Evolutionary conservation across 257 asterid species (phyloP).

Genomic region (Cordia subcordata): DNA sequence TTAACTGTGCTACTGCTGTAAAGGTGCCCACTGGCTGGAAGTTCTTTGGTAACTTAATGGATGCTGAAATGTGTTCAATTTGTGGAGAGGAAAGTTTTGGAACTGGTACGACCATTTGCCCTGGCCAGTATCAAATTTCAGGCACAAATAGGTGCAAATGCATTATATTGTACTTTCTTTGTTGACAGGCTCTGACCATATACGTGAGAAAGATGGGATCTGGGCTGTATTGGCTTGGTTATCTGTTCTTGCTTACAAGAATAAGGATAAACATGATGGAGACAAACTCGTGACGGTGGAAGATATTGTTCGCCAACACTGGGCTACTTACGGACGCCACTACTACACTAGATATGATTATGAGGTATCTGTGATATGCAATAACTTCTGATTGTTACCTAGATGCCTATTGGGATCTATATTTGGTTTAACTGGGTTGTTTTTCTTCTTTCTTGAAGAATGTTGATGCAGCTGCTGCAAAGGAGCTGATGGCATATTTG

Average conservation of each 20-base stretch:
- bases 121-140: too few relatives aligned
- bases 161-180: background rate
- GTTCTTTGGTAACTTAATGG: conserved; percentile 97
- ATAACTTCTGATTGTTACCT: too few relatives aligned
- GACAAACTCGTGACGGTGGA: conserved; percentile 83
- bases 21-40: conserved; percentile 99
- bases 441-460: conserved; percentile 44
- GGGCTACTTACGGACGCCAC: conserved; percentile 95
- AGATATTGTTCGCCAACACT: conserved; percentile 93
- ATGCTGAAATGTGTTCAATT: conserved; percentile 97
- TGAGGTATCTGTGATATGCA: conserved; percentile 41
- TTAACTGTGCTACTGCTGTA: conserved; percentile 3
- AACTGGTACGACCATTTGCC: conserved; percentile 48
- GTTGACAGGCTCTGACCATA: conserved; percentile 88
- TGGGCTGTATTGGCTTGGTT: conserved; percentile 99
- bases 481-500: conserved; percentile 86
- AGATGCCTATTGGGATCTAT: too few relatives aligned
- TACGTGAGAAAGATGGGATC: conserved; percentile 97
- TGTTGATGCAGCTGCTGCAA: conserved; percentile 82
- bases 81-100: conserved; percentile 99
- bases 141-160: background rate
- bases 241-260: conserved; percentile 81
- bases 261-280: conserved; percentile 70
- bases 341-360: conserved; percentile 96
- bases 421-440: too few relatives aligned